Evolutionary conservation across 1,284 basidiomycete genomes (phyloP), one percentile per base, ranked within the genome.

Genomic region (Phlebopus sp.): DNA sequence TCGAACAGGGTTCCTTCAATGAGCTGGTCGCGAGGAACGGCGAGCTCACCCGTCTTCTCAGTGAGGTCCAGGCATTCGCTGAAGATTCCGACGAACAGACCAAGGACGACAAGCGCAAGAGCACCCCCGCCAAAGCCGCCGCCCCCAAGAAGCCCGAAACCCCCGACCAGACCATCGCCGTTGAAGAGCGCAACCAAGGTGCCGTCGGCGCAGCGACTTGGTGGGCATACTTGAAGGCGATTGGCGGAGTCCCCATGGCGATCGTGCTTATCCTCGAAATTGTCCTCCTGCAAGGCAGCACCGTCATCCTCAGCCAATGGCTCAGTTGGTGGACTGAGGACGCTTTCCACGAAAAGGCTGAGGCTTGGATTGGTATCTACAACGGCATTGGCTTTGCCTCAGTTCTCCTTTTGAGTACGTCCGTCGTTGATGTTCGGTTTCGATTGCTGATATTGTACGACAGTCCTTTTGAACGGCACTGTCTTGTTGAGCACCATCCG

Each of bases 131-230:
- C 19, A 25, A 49, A 18, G 59, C 53, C 38, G 42, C 46, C n/a
- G 17, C 32, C 13, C 13, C 32, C 4, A 42, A 59, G 39, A 46
- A 50, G 13, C 44, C 54, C 43, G 54, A 52, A 29, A 42, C 38
- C n/a, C 54, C 58, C 18, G 74, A 73, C 2, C 77, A 78, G 50
- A 64, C 83, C 2, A 70, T 82, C 25, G 68, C 77, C 17, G 77
- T 70, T 5, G 82, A 84, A 58, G 81, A 84, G 59, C 74, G 79
- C 49, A 70, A 72, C 2, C 69, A 71, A 42, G 82, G 82, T 8
- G 73, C 78, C 49, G 75, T 83, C 8, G 72, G 76, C 42, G 72
- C 59, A 17, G 68, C 73, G 17, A 53, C 73, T 67, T 58, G 67
- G 47, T 59, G 39, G 48, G 41, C 51, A n/a, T 55, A 58, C 48